These are phyloP conservation scores for Globisporangium abappressorium DNA, from an alignment of 352 stramenopile species.

Conservation along the genomic window DNA sequence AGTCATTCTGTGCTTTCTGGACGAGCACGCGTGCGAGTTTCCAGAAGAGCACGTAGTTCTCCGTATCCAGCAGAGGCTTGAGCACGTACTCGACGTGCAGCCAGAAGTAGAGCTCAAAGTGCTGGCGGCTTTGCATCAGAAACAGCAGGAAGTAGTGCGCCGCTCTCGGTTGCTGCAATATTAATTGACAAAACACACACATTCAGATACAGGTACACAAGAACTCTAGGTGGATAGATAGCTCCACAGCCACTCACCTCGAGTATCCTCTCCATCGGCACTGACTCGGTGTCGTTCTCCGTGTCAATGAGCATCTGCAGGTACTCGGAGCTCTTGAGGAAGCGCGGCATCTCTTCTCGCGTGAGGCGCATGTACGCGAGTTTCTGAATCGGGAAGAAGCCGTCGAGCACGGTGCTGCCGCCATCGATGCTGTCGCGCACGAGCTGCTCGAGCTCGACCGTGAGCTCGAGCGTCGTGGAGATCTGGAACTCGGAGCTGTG, in stretches of 20 bases:
- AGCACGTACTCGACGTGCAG: constrained; percentile 86
- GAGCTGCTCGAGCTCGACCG: constrained; percentile 66
- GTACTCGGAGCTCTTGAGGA: constrained; percentile 84
- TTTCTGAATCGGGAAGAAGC: constrained; percentile 84
- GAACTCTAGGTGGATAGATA: neutral
- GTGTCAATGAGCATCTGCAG: constrained; percentile 82
- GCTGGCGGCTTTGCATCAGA: constrained; percentile 83
- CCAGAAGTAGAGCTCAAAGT: constrained; percentile 89
- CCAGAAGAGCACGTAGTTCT: constrained; percentile 62
- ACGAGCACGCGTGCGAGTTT: constrained; percentile 57
- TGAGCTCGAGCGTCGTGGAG: constrained; percentile 74
- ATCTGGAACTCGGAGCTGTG: constrained; percentile 82
- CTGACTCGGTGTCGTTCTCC: constrained; percentile 67
- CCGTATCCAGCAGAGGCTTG: constrained; percentile 55
- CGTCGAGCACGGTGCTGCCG: constrained; percentile 49
- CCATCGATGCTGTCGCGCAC: constrained; percentile 67
- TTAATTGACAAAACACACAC: neutral
- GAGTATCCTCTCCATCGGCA: constrained; percentile 79
- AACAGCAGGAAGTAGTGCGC: constrained; percentile 87
- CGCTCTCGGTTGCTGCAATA: constrained; percentile 53
- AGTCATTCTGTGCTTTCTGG: constrained; percentile 75
- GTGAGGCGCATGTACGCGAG: constrained; percentile 83
- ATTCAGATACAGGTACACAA: neutral
- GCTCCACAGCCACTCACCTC: constrained; percentile 26
- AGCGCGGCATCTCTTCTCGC: constrained; percentile 74